phyloP scores from a whole-genome alignment of 148 eudicot genomes.

The Camellia japonica region DNA sequence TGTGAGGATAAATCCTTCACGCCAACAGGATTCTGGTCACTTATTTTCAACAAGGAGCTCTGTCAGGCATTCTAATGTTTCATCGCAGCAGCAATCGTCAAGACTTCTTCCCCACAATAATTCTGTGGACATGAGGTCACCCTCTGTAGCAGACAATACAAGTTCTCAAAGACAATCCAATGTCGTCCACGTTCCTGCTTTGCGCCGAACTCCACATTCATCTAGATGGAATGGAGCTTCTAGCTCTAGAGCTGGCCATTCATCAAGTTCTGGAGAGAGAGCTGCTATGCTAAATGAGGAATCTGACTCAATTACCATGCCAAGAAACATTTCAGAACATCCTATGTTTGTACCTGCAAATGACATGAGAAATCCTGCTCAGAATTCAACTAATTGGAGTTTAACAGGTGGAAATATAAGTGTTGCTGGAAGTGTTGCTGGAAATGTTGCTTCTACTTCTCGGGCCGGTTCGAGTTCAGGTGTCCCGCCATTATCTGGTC shows the following conservation, averaged over 20 bases:
- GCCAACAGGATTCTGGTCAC: conserved; percentile 39
- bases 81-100: conserved; percentile 41
- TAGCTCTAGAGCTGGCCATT: conserved; percentile 41
- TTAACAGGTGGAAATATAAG: conserved; percentile 34
- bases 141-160: conserved; percentile 31
- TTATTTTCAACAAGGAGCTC: conserved; percentile 27
- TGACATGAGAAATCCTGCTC: conserved; percentile 49
- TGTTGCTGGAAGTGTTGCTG: conserved; percentile 26
- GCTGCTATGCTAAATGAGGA: conserved; percentile 33
- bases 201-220: conserved; percentile 44
- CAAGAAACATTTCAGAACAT: conserved; percentile 55
- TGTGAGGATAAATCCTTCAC: conserved; percentile 46
- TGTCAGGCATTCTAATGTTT: conserved; percentile 26
- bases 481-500: conserved; percentile 32
- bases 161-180: conserved; percentile 34
- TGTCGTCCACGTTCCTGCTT: conserved; percentile 38
- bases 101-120: conserved; percentile 44
- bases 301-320: conserved; percentile 41
- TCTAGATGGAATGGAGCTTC: conserved; percentile 57
- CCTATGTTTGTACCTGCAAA: conserved; percentile 55
- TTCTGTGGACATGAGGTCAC: conserved; percentile 43
- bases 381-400: conserved; percentile 49
- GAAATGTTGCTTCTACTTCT: conserved; percentile 54
- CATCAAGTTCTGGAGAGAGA: conserved; percentile 40
- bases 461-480: conserved; percentile 41